Percentiles rank a stretch among this genome's conserved stretches.
Conservation (phyloP, 108 stramenopile species). For the Cyclotella baltica region DNA sequence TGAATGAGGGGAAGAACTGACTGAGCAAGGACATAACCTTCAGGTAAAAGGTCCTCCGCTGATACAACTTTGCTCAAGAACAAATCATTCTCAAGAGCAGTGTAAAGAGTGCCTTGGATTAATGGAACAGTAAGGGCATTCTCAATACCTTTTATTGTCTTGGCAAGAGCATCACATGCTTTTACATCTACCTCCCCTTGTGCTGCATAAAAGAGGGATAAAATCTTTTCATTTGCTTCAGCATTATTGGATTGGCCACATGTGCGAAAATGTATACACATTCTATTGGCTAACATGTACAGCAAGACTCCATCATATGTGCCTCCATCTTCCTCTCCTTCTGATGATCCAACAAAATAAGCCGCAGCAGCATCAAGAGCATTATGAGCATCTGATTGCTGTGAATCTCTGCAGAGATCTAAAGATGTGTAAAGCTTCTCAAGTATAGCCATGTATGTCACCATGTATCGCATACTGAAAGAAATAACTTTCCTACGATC, state of each 20-base stretch:
- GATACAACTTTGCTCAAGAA: constrained; percentile 10
- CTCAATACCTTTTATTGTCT: constrained; percentile 62
- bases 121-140: constrained; percentile 63
- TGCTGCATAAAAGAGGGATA: constrained; percentile 68
- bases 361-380: constrained; percentile 77
- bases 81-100: constrained; percentile 44
- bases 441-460: constrained; percentile 73
- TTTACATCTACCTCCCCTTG: constrained; percentile 62
- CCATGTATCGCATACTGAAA: constrained; percentile 63
- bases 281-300: constrained; percentile 67
- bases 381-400: constrained; percentile 20
- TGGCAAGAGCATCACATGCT: constrained; percentile 62
- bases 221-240: constrained; percentile 61
- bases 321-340: constrained; percentile 66
- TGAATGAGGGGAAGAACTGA: constrained; percentile 71
- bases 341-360: constrained; percentile 70
- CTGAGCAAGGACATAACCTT: constrained; percentile 66
- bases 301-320: constrained; percentile 62
- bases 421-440: constrained; percentile 67
- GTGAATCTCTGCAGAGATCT: constrained; percentile 53
- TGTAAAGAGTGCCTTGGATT: constrained; percentile 73
- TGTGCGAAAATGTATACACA: constrained; percentile 77
- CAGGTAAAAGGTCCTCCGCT: constrained; percentile 39
- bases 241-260: constrained; percentile 56
- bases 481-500: constrained; percentile 63